These are phyloP conservation scores for Vigna radiata DNA, from an alignment of 306 rosid genomes.

Conservation along the genomic window DNA sequence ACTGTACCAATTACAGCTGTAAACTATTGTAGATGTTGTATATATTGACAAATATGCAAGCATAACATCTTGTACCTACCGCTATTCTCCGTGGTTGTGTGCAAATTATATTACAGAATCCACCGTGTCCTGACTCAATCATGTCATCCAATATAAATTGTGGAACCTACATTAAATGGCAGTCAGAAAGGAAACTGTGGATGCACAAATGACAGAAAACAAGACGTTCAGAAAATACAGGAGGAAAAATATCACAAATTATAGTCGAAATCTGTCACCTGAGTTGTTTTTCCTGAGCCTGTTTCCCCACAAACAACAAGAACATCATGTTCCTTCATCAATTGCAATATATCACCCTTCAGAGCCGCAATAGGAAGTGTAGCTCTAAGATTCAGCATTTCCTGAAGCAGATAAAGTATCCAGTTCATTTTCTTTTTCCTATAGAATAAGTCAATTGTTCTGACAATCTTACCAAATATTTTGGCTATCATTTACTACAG, in stretches of 20 bases:
- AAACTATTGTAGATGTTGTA: conserved; percentile 27
- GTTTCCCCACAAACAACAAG: conserved; percentile 99
- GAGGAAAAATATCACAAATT: conserved; percentile 25
- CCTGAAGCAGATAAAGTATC: conserved; percentile 55
- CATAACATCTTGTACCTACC: conserved; percentile 57
- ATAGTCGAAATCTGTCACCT: conserved; percentile 58
- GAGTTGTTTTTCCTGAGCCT: conserved; percentile 99
- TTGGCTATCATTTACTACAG: conserved; percentile 9
- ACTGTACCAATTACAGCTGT: conserved; percentile 15
- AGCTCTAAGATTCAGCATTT: conserved; percentile 82
- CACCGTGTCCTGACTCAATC: conserved; percentile 84
- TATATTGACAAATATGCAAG: conserved; percentile 23
- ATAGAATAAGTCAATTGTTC: background rate
- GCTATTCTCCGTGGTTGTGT: conserved; percentile 99
- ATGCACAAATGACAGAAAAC: conserved; percentile 11
- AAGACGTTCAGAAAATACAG: background rate
- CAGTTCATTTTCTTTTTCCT: conserved; percentile 11
- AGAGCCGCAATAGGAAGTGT: conserved; percentile 81
- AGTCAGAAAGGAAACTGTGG: conserved; percentile 26
- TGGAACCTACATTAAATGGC: conserved; percentile 72
- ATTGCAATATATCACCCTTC: conserved; percentile 74
- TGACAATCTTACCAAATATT: background rate
- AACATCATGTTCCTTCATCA: conserved; percentile 71
- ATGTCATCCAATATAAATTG: conserved; percentile 94
- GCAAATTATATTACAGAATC: conserved; percentile 82